phyloP scores from a whole-genome alignment of 2,329 filamentous ascomycete species.

The Orbilia blumenaviensis region DNA sequence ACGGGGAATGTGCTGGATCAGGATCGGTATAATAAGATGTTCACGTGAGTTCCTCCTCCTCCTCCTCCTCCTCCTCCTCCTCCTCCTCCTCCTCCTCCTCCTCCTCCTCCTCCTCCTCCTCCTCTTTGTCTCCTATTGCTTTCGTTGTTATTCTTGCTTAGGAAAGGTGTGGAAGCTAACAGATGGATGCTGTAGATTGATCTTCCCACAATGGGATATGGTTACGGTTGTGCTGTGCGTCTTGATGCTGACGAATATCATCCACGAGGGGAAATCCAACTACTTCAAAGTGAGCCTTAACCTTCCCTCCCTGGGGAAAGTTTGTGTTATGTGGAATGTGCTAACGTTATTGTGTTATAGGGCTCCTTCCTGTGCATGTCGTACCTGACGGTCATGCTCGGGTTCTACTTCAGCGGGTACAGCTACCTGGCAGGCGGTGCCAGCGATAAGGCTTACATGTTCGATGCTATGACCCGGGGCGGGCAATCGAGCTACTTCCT shows the following conservation, averaged over 20 bases:
- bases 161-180: constrained; percentile 49
- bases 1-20: constrained; percentile 67
- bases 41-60: constrained; percentile 61
- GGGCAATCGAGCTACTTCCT: constrained; percentile 26
- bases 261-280: constrained; percentile 98
- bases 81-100: no score
- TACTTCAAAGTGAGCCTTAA: constrained; percentile 78
- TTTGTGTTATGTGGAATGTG: no score
- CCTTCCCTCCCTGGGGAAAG: not conserved
- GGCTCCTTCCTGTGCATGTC: constrained; percentile 92
- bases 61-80: no score
- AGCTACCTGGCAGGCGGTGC: constrained; percentile 61
- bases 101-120: no score
- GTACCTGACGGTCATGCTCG: constrained; percentile 89
- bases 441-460: constrained; percentile 49
- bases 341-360: constrained; percentile 36
- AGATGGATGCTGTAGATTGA: constrained; percentile 67
- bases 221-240: constrained; percentile 95
- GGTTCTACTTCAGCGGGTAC: constrained; percentile 85
- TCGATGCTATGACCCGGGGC: constrained; percentile 37
- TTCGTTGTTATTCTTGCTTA: not conserved
- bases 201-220: constrained; percentile 99
- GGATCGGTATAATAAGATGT: constrained; percentile 71
- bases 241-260: constrained; percentile 95
- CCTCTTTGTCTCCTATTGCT: not conserved